These are phyloP conservation scores for Leucocoprinus birnbaumii DNA, from an alignment of 768 basidiomycete species.

Conservation along the genomic window DNA sequence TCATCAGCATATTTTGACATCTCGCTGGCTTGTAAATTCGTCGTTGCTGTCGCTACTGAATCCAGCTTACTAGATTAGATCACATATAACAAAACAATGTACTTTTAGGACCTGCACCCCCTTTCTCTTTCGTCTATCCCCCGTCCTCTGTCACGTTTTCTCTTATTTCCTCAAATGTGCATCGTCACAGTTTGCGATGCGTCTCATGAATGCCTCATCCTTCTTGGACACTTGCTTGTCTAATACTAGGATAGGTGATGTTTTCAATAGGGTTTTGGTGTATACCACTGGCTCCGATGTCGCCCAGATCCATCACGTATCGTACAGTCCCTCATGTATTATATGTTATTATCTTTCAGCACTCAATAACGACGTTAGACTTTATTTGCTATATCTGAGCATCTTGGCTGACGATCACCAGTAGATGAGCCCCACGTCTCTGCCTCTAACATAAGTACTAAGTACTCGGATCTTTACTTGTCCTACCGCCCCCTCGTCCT, in stretches of 20 bases:
- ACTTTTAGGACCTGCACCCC: conserved; percentile 1
- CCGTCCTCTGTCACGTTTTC: neutral
- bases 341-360: neutral
- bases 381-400: too few relatives aligned
- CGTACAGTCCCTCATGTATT: too few relatives aligned
- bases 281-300: neutral
- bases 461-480: too few relatives aligned
- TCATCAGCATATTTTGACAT: neutral
- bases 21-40: neutral
- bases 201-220: neutral
- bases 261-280: neutral
- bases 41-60: neutral
- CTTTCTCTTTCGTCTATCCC: neutral
- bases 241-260: too few relatives aligned
- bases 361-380: neutral
- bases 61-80: neutral
- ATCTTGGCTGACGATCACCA: too few relatives aligned
- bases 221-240: too few relatives aligned
- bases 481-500: too few relatives aligned
- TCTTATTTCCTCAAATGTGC: neutral
- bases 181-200: conserved; percentile 11
- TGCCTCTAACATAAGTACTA: too few relatives aligned
- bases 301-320: too few relatives aligned
- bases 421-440: too few relatives aligned
- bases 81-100: conserved; percentile 10